phyloP scores from a whole-genome alignment of 2,329 filamentous ascomycete species.

The Fonsecaea multimorphosa region DNA sequence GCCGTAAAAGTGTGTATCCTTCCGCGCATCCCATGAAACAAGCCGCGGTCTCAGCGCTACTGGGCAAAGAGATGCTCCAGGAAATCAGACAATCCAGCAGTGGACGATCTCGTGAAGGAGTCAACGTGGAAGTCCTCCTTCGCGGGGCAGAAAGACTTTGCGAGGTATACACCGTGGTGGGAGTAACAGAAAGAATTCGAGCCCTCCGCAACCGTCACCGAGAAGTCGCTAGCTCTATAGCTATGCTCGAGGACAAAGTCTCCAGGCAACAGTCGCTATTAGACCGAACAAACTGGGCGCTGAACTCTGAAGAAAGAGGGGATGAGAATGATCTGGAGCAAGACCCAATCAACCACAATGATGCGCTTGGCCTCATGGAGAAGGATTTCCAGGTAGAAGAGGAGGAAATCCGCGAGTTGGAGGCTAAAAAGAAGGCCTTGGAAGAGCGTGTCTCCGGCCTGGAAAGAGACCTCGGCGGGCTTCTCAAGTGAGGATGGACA shows the following conservation, averaged over 20 bases:
- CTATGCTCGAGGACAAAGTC: conserved; percentile 80
- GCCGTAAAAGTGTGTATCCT: conserved; percentile 49
- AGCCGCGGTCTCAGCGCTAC: conserved; percentile 82
- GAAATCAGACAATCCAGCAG: conserved; percentile 70
- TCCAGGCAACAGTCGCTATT: conserved; percentile 76
- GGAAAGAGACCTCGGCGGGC: conserved; percentile 70
- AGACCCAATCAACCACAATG: conserved; percentile 27
- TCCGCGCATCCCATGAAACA: conserved; percentile 68
- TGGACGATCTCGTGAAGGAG: conserved; percentile 65
- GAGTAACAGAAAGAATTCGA: conserved; percentile 77
- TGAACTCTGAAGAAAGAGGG: conserved; percentile 62
- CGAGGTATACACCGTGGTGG: conserved; percentile 81
- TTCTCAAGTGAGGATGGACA: conserved; percentile 53
- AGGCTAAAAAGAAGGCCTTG: conserved; percentile 66
- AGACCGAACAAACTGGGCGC: conserved; percentile 69
- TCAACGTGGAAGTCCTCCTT: conserved; percentile 85
- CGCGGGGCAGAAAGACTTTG: conserved; percentile 89
- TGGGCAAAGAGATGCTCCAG: conserved; percentile 85
- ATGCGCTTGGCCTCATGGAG: conserved; percentile 44
- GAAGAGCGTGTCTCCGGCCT: conserved; percentile 71
- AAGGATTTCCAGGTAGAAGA: conserved; percentile 55
- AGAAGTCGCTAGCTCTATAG: conserved; percentile 73
- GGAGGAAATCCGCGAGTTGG: conserved; percentile 65
- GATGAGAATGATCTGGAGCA: conserved; percentile 55
- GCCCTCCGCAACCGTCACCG: conserved; percentile 73